These are phyloP conservation scores for Aegilops bicornis DNA, from an alignment of 176 grass and related monocot species.

Conservation along the genomic window DNA sequence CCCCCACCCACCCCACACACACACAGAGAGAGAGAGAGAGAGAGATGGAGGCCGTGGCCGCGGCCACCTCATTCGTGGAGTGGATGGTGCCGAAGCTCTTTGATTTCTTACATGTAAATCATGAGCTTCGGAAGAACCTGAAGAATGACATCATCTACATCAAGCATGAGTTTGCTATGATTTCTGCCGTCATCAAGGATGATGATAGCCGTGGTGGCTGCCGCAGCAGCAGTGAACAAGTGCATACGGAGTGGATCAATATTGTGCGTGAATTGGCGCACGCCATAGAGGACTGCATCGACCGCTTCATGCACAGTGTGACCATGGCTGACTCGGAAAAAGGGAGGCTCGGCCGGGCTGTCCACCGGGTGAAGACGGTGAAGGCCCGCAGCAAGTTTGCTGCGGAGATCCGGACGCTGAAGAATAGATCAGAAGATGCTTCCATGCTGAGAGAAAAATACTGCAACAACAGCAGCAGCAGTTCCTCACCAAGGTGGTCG, in stretches of 20 bases:
- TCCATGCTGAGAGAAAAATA: not conserved
- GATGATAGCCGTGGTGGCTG: not conserved
- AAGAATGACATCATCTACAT: not conserved
- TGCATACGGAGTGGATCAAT: not conserved
- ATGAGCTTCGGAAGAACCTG: too few species aligned
- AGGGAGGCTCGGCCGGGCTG: not conserved
- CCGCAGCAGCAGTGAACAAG: fast-evolving
- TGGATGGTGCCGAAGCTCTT: not conserved
- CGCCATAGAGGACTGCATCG: not conserved
- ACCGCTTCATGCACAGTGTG: not conserved
- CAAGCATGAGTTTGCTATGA: not conserved
- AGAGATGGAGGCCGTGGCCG: not conserved
- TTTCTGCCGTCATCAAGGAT: not conserved
- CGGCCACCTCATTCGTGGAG: not conserved
- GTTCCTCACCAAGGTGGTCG: too few species aligned
- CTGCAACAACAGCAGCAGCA: too few species aligned
- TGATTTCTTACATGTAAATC: not conserved
- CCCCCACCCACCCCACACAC: too few species aligned
- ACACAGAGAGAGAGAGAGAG: too few species aligned
- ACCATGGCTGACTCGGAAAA: not conserved
- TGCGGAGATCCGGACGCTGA: not conserved
- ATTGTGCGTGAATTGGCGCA: not conserved
- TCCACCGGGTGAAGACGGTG: not conserved
- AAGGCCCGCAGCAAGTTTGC: not conserved
- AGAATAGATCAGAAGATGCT: not conserved